A percentile compares a stretch with the other conserved stretches of the same genome.
These are phyloP conservation scores for Ambrosiella beaveri DNA, from an alignment of 2,329 filamentous ascomycete genomes.

Conservation along the genomic window DNA sequence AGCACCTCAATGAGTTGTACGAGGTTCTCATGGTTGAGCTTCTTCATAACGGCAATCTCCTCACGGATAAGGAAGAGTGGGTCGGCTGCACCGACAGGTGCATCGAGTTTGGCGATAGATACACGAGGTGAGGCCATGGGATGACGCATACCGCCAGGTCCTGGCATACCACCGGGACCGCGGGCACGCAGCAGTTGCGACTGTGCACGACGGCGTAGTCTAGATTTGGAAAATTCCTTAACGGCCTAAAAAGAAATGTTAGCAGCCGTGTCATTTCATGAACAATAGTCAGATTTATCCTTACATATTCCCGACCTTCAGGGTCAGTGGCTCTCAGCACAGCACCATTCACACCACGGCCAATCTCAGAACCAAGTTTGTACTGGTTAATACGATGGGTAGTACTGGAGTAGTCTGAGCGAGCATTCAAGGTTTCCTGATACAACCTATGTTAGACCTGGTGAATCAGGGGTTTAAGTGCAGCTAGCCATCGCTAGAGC, in stretches of 20 bases:
- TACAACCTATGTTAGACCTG: neutral
- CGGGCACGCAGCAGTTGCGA: constrained; percentile 58
- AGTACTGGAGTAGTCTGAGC: constrained; percentile 74
- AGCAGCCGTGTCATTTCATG: constrained; percentile 1
- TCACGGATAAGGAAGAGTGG: constrained; percentile 78
- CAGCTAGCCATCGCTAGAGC: too few relatives aligned
- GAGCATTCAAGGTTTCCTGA: constrained; percentile 81
- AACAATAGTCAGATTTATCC: constrained; percentile 18
- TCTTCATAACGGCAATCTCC: constrained; percentile 99
- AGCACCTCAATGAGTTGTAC: constrained; percentile 85
- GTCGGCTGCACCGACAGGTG: constrained; percentile 30
- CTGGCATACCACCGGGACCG: constrained; percentile 27
- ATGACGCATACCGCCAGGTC: constrained; percentile 15
- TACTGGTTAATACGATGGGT: constrained; percentile 91
- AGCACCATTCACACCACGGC: constrained; percentile 85
- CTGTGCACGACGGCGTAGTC: constrained; percentile 75
- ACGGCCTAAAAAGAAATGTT: constrained; percentile 46
- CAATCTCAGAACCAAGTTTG: constrained; percentile 83
- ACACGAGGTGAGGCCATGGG: constrained; percentile 7
- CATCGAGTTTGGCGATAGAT: constrained; percentile 5
- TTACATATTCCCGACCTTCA: constrained; percentile 82
- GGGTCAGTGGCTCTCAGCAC: constrained; percentile 85
- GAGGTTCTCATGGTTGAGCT: constrained; percentile 86
- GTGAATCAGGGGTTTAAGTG: neutral
- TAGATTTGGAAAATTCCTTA: constrained; percentile 92